Evolutionary conservation across 768 basidiomycete genomes (phyloP).

Genomic region (Neoboletus brunneissimus): DNA sequence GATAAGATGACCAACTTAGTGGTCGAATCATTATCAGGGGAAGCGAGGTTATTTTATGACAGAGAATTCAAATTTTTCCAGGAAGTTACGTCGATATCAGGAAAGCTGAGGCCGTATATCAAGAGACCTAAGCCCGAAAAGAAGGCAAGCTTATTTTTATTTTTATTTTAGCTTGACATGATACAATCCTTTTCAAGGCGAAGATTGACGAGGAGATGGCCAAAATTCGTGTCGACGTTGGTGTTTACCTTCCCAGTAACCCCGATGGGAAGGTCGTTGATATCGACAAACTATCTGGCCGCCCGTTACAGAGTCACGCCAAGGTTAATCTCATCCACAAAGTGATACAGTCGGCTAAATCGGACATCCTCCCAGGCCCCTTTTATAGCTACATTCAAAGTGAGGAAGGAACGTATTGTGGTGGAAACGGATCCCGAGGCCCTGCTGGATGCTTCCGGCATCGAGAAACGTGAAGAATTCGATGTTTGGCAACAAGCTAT

Average conservation of each 20-base stretch:
- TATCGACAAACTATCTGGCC: constrained; percentile 93
- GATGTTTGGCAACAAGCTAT: constrained; percentile 98
- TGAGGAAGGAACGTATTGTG: constrained; percentile 77
- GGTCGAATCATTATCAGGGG: constrained; percentile 82
- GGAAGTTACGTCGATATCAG: constrained; percentile 96
- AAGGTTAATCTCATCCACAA: constrained; percentile 54
- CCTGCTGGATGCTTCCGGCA: constrained; percentile 59
- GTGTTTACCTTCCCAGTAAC: constrained; percentile 96
- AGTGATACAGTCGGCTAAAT: neutral
- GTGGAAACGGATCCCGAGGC: constrained; percentile 72
- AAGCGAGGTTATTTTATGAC: constrained; percentile 86
- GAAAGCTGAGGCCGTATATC: constrained; percentile 94
- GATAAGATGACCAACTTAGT: constrained; percentile 81
- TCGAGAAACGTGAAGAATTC: constrained; percentile 60
- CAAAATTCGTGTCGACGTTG: constrained; percentile 88
- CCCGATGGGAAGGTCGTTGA: constrained; percentile 97
- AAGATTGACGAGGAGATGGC: constrained; percentile 99
- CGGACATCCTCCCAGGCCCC: constrained; percentile 67
- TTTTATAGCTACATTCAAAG: constrained; percentile 99
- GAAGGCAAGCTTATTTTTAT: constrained; percentile 54
- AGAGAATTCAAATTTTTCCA: constrained; percentile 95
- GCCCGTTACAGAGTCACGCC: constrained; percentile 95
- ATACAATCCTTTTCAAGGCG: constrained; percentile 48
- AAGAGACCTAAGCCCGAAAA: constrained; percentile 95
- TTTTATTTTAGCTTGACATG: neutral